Base-by-base conservation (phyloP, 768 basidiomycete genomes). In the Suillus sp. region DNA sequence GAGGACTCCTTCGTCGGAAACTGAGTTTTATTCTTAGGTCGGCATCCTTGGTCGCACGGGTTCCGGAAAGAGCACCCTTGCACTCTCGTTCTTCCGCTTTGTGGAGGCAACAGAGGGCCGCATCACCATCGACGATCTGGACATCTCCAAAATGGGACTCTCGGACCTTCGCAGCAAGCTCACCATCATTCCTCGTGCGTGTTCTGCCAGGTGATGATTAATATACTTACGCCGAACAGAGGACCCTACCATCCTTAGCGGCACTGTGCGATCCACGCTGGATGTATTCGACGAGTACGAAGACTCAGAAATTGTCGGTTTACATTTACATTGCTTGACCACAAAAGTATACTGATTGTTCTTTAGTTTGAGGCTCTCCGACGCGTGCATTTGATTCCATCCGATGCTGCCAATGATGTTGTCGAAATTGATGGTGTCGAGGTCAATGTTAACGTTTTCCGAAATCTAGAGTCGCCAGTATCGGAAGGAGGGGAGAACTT, bases 401-500 rank as follows among this genome's bases (percentile, higher is more conserved):
- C 83, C 3, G 83, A 80, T 54, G 86, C 84, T 60, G 74, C 77
- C 3, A 72, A 78, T 1, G 83, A 76, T 35, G 83, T 84, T 65
- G 80, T 75, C 14, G 73, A 74, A 9, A 62, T 67, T 2, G 66
- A 72, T 7, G 74, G 20, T 14, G 79, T 81, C 9, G 78, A 74
- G 18, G 76, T 91, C 62, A 94, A 94, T 65, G 79, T 72, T 35
- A 94, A 94, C 64, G 84, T 91, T 3, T 92, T 92, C 83, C 84
- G 88, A 22, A 85, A 88, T 68, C 78, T 93, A 7, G 90, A 93
- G 65, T 89, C 87, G 0, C 67, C 81, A 9, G 90, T 93, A 3
- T 88, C 89, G 1, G 93, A 95, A 77, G 91, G 90, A 1, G 92
- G 92, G 20, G 94, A 96, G 22, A 96, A 95, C 77, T 95, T 95